Conservation (phyloP, 257 asterid genomes). For the Ilex asprella region DNA sequence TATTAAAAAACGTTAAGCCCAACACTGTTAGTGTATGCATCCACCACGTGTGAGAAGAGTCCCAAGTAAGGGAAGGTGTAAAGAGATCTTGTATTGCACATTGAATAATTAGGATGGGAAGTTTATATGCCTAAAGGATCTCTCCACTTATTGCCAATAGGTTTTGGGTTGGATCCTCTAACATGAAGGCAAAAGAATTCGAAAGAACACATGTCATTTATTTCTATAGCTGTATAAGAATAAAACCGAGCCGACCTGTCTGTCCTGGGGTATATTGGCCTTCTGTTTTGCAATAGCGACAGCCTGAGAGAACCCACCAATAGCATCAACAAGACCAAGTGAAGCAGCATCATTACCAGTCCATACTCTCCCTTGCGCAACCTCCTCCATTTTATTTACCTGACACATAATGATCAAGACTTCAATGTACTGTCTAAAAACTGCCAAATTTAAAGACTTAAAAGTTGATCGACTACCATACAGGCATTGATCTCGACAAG, state of each 20-base stretch:
- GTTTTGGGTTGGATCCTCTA: no score
- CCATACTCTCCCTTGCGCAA: constrained; percentile 99
- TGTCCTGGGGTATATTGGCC: constrained; percentile 83
- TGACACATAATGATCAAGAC: constrained; percentile 22
- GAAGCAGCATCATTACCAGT: constrained; percentile 87
- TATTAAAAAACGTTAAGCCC: no score
- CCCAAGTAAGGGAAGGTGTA: no score
- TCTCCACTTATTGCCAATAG: no score
- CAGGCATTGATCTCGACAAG: constrained; percentile 90
- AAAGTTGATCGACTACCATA: constrained; percentile 33
- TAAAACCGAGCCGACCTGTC: constrained; percentile 41
- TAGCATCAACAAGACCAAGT: constrained; percentile 85
- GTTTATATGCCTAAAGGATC: no score
- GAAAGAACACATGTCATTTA: no score
- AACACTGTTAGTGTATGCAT: no score
- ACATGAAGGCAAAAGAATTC: no score
- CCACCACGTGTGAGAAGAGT: no score
- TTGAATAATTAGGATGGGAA: no score
- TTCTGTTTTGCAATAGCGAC: constrained; percentile 90
- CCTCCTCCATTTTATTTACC: constrained; percentile 92
- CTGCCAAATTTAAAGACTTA: constrained; percentile 5
- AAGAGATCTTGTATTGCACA: no score
- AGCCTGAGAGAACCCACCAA: constrained; percentile 88
- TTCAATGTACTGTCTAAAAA: constrained; percentile 15
- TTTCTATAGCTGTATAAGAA: no score